Percentiles rank a stretch among this genome's conserved stretches.
Evolutionary conservation across 1,284 basidiomycete genomes (phyloP).

Genomic region (Gastroboletus turbinatus): DNA sequence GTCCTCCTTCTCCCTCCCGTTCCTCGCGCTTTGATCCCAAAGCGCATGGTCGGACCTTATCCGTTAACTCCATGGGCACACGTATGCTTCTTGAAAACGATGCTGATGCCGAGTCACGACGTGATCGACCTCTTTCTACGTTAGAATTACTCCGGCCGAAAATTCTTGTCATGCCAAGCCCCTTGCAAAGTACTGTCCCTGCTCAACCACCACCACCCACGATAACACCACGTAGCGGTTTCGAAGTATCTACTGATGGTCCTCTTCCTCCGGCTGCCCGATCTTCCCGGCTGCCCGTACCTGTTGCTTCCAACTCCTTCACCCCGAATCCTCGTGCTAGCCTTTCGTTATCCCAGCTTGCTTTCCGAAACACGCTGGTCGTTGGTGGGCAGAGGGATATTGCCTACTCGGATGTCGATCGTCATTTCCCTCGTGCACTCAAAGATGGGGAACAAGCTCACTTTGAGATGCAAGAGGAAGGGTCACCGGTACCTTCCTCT

Average conservation of each 20-base stretch:
- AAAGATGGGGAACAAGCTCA: slow-evolving; percentile 71
- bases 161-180: slow-evolving; percentile 83
- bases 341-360: slow-evolving; percentile 73
- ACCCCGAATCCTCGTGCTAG: slow-evolving; percentile 74
- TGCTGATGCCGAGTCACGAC: slow-evolving; percentile 41
- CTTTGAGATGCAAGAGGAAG: slow-evolving; percentile 44
- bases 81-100: slow-evolving; percentile 61
- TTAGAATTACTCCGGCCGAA: slow-evolving; percentile 77
- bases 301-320: slow-evolving; percentile 64
- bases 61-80: slow-evolving; percentile 65
- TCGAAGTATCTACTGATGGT: slow-evolving; percentile 61
- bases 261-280: slow-evolving; percentile 70
- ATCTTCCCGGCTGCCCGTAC: slow-evolving; percentile 46
- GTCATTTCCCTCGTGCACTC: slow-evolving; percentile 58
- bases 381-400: slow-evolving; percentile 66
- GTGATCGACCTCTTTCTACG: slow-evolving; percentile 63
- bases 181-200: slow-evolving; percentile 57
- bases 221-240: slow-evolving; percentile 50
- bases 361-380: slow-evolving; percentile 73
- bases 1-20: slow-evolving; percentile 55
- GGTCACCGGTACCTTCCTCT: slow-evolving; percentile 37
- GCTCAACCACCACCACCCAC: slow-evolving; percentile 32
- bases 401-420: slow-evolving; percentile 58
- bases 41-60: slow-evolving; percentile 59
- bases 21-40: slow-evolving; percentile 76